Conservation (phyloP, 257 asterid genomes). For the Solanum bukasovii region DNA sequence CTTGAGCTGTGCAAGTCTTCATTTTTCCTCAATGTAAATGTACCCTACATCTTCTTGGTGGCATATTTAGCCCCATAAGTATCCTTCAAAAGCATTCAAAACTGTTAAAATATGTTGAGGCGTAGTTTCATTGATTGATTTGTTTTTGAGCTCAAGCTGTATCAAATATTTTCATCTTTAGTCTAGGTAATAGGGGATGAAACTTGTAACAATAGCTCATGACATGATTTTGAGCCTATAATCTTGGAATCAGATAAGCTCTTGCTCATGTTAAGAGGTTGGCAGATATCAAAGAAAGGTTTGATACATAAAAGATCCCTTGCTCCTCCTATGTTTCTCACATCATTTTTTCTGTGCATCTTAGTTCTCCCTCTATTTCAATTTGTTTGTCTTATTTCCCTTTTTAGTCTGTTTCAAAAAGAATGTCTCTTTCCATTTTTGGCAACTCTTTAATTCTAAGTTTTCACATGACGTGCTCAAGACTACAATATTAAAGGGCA, state of each 20-base stretch:
- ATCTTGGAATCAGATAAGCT: neutral
- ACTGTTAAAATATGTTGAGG: neutral
- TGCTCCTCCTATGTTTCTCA: neutral
- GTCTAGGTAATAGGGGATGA: neutral
- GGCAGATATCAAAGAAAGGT: neutral
- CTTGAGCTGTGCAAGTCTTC: neutral
- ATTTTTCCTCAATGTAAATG: neutral
- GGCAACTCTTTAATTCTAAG: neutral
- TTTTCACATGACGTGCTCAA: neutral
- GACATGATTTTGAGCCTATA: neutral
- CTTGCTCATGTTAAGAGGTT: neutral
- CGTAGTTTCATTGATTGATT: neutral
- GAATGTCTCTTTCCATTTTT: neutral
- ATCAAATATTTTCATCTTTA: neutral
- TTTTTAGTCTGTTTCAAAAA: neutral
- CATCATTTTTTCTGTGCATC: neutral
- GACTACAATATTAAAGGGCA: neutral
- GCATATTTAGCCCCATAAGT: neutral
- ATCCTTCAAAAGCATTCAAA: neutral
- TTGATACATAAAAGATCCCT: neutral
- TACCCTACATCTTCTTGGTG: neutral
- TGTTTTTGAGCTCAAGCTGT: neutral
- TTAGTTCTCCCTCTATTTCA: neutral
- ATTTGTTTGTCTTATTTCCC: neutral
- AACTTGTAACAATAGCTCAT: neutral